A percentile compares a stretch with the other conserved stretches of the same genome.
Conservation (phyloP, 257 asterid genomes). For the Schizonepeta tenuifolia region DNA sequence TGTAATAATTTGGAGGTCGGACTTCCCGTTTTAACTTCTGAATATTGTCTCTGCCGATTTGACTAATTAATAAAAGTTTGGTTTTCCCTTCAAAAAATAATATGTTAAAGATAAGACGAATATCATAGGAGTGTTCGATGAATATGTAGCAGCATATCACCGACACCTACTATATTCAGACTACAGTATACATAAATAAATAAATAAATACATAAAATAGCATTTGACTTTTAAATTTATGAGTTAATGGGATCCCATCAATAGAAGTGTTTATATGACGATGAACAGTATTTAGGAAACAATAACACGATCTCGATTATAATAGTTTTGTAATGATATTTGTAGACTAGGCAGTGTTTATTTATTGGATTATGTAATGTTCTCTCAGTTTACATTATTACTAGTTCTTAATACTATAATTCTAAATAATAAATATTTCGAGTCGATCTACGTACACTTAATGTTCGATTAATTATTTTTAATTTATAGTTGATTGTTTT, state of each 20-base stretch:
- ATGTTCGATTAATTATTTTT: too few relatives aligned
- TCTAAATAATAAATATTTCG: too few relatives aligned
- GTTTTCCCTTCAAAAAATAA: too few relatives aligned
- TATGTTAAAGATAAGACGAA: neutral
- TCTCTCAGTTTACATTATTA: neutral
- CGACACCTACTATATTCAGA: neutral
- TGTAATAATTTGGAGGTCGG: too few relatives aligned
- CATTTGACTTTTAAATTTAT: conserved; percentile 26
- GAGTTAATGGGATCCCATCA: conserved; percentile 33
- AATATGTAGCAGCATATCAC: conserved; percentile 16
- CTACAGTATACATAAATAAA: too few relatives aligned
- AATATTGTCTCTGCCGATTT: too few relatives aligned
- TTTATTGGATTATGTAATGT: neutral
- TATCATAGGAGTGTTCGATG: conserved; percentile 5
- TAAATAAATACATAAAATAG: conserved; percentile 10
- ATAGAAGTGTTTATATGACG: neutral
- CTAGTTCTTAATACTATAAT: too few relatives aligned
- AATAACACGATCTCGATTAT: neutral
- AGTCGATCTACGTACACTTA: too few relatives aligned
- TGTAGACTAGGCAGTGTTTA: neutral
- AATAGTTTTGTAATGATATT: neutral
- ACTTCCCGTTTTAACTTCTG: too few relatives aligned
- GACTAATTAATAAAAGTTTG: too few relatives aligned
- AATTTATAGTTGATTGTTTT: too few relatives aligned
- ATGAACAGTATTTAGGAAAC: neutral